phyloP scores from a whole-genome alignment of 352 stramenopile species.

The Pseudoperonospora humuli region DNA sequence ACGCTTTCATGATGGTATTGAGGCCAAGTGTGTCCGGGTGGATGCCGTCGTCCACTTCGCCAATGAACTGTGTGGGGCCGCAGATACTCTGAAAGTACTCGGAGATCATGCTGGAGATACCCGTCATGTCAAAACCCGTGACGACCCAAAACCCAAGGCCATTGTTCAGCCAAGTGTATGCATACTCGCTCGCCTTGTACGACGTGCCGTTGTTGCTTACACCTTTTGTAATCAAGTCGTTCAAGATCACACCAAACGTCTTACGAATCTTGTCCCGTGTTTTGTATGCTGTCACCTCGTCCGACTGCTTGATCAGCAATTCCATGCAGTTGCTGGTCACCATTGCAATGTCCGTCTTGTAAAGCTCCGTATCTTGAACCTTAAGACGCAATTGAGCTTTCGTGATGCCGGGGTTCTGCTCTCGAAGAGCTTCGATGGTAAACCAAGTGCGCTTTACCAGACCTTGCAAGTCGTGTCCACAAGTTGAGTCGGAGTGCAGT shows the following conservation, averaged over 20 bases:
- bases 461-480: conserved; percentile 19
- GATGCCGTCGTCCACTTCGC: conserved; percentile 36
- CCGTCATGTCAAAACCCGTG: conserved; percentile 19
- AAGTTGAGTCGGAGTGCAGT: conserved; percentile 22
- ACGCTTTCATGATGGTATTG: conserved; percentile 29
- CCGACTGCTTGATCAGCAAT: conserved; percentile 13
- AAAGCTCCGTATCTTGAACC: conserved; percentile 23
- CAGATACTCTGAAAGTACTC: conserved; percentile 30
- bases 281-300: conserved; percentile 12
- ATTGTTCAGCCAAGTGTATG: conserved; percentile 11
- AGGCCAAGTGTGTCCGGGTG: conserved; percentile 34
- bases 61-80: conserved; percentile 29
- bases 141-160: conserved; percentile 10
- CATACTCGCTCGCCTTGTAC: conserved; percentile 7
- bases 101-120: conserved; percentile 19
- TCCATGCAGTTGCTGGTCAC: conserved; percentile 28
- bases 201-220: conserved; percentile 18
- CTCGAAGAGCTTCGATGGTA: conserved; percentile 12
- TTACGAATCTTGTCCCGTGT: conserved; percentile 21
- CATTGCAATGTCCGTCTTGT: conserved; percentile 26
- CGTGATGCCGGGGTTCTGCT: conserved; percentile 15
- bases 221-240: conserved; percentile 17
- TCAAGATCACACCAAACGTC: conserved; percentile 18
- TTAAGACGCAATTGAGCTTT: conserved; percentile 21
- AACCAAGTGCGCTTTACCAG: conserved; percentile 13